Base-by-base conservation (phyloP, 306 rosid species). In the Medicago lupulina region DNA sequence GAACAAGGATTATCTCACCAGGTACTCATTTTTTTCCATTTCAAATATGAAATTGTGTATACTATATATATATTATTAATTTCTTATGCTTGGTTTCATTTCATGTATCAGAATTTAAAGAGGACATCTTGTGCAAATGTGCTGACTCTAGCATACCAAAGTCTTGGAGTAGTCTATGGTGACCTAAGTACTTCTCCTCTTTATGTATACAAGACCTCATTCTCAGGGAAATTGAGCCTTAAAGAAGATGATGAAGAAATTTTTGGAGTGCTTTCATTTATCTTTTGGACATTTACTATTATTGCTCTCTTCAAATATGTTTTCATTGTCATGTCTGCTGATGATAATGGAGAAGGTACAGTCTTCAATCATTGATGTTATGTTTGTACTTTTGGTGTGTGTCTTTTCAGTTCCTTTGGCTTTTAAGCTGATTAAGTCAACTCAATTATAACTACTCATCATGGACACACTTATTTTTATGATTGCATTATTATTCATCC, bases 291-390 rank as follows among this genome's bases (percentile, higher is more conserved):
- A 5, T 79, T 92, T 66, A 89, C 97, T 40, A 75, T 92, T 71
- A 79, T 85, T 76, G 91, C 97, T 70, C 91, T 92, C 80, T 86
- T 87, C 83, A 92, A 92, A 76, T 92, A 92, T 11, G 89, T 92
- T 76, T 79, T 89, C 71, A 81, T 92, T 65, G 96, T 92, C 58
- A 86, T 92, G 88, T 79, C 83, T 69, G 97, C 91, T 74, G 88
- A 89, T 76, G 97, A 92, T 83, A 89, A 88, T 54, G 96, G 96
- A 7, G 96, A 92, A 89, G 97, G 97, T 93, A 87, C 19, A 79
- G 9, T 51, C 61, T 59, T 36, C 41, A 50, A 59, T 69, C 80
- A 36, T 13, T 57, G 55, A 44, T 63, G 14, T 16, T 78, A 44
- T 63, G 14, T 16, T 78, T n/a, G 21, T 60, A 34, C 51, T 58